Evolutionary conservation across 2,329 filamentous ascomycete species (phyloP).

Genomic region (Claviceps paspali): DNA sequence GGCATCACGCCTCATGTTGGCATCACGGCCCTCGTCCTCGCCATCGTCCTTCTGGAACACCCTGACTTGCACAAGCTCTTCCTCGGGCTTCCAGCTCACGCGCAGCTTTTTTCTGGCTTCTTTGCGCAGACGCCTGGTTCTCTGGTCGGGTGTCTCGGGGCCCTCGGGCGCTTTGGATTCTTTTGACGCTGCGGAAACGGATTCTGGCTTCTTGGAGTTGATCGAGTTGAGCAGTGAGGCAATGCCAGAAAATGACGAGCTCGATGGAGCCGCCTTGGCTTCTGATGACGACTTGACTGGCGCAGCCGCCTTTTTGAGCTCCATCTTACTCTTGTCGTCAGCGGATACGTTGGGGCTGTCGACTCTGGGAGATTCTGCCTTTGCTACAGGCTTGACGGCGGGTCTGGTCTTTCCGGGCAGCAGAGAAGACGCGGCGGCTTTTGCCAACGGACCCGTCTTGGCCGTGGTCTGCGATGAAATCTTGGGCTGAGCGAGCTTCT

Average conservation of each 20-base stretch:
- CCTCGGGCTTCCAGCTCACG: constrained; percentile 55
- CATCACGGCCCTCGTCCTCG: constrained; percentile 52
- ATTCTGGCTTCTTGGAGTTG: constrained; percentile 25
- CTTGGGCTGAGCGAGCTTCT: constrained; percentile 24
- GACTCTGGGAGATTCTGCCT: constrained; percentile 16
- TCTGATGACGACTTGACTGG: constrained; percentile 13
- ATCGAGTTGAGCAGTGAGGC: constrained; percentile 38
- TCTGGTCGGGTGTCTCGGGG: constrained; percentile 53
- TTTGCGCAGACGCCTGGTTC: constrained; percentile 52
- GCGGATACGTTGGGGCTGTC: constrained; percentile 13
- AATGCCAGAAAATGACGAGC: constrained; percentile 27
- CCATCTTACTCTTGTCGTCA: constrained; percentile 19
- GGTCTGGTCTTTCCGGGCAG: constrained; percentile 35
- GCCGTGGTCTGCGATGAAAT: constrained; percentile 15
- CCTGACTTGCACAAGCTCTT: constrained; percentile 49
- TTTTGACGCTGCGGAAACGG: constrained; percentile 32
- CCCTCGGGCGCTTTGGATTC: constrained; percentile 32
- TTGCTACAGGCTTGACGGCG: constrained; percentile 25
- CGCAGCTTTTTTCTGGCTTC: constrained; percentile 54
- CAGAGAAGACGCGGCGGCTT: constrained; percentile 17
- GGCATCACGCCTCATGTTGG: constrained; percentile 56
- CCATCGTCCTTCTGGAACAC: constrained; percentile 58
- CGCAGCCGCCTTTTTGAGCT: constrained; percentile 11
- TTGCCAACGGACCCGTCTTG: constrained; percentile 15
- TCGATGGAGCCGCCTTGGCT: constrained; percentile 10